These are phyloP conservation scores for Stereocaulon alpinum DNA, from an alignment of 495 filamentous ascomycete genomes.

Conservation along the genomic window DNA sequence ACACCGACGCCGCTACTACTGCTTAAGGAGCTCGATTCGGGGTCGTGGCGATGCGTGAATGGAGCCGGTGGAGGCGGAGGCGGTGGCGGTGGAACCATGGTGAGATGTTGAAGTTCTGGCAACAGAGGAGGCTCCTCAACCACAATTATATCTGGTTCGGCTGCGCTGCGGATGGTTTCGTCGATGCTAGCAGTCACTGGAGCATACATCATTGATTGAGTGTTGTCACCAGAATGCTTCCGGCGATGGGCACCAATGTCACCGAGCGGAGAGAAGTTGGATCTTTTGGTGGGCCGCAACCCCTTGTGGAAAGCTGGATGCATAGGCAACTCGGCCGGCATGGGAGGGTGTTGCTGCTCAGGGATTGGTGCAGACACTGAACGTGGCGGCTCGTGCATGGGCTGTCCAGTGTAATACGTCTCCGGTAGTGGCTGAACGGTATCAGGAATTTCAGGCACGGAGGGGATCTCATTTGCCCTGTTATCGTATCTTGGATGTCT, in stretches of 20 bases:
- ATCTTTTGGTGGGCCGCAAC: slow-evolving; percentile 34
- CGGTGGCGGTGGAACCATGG: slow-evolving; percentile 52
- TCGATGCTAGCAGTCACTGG: slow-evolving; percentile 50
- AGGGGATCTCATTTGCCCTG: slow-evolving; percentile 47
- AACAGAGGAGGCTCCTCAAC: slow-evolving; percentile 49
- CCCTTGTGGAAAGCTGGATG: slow-evolving; percentile 48
- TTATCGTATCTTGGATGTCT: slow-evolving; percentile 61
- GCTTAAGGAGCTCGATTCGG: slow-evolving; percentile 35
- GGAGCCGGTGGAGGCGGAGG: slow-evolving; percentile 54
- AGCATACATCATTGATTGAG: slow-evolving; percentile 21
- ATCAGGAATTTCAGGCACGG: slow-evolving; percentile 57
- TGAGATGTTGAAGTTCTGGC: slow-evolving; percentile 77
- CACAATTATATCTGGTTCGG: slow-evolving; percentile 12
- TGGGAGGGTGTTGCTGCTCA: slow-evolving; percentile 36
- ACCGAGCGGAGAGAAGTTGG: slow-evolving; percentile 23
- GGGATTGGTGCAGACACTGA: slow-evolving; percentile 68
- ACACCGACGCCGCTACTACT: slow-evolving; percentile 35
- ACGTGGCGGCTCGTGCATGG: slow-evolving; percentile 43
- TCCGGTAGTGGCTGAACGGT: slow-evolving; percentile 44
- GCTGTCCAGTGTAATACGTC: slow-evolving; percentile 53
- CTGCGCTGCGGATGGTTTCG: slow-evolving; percentile 46
- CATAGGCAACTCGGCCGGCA: slow-evolving; percentile 39
- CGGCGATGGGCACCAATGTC: slow-evolving; percentile 33
- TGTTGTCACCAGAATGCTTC: slow-evolving; percentile 28
- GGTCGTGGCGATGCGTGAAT: slow-evolving; percentile 24